phyloP scores from a whole-genome alignment of 164 flowering plant genomes.

The Pachysandra terminalis region DNA sequence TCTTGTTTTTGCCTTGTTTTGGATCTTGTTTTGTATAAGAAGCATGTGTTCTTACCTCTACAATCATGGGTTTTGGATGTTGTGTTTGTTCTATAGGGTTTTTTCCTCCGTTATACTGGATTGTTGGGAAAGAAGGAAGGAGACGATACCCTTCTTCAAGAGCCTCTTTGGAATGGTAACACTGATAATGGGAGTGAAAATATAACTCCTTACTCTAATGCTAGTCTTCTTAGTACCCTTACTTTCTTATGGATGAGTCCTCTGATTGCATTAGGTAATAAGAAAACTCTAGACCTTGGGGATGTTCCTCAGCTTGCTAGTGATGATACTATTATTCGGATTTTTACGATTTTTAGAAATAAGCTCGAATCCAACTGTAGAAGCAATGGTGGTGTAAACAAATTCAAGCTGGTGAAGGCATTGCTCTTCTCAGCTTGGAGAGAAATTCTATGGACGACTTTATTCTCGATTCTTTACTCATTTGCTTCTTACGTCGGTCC shows the following conservation, averaged over 20 bases:
- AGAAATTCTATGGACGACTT: constrained; percentile 18
- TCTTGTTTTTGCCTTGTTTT: constrained; percentile 46
- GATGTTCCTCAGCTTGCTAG: no score
- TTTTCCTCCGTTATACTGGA: constrained; percentile 50
- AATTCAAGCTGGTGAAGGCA: constrained; percentile 19
- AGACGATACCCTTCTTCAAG: constrained; percentile 30
- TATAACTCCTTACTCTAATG: constrained; percentile 47
- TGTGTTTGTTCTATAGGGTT: constrained; percentile 38
- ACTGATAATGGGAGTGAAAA: constrained; percentile 26
- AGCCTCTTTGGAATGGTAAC: constrained; percentile 58
- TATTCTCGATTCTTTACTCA: constrained; percentile 16
- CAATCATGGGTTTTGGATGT: constrained; percentile 40
- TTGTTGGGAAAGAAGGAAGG: constrained; percentile 26
- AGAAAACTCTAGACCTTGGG: constrained; percentile 56
- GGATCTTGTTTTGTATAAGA: constrained; percentile 32
- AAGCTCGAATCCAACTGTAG: constrained; percentile 37
- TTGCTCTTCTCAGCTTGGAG: constrained; percentile 18
- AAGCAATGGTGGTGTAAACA: constrained; percentile 2
- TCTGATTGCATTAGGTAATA: constrained; percentile 45
- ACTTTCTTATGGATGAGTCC: constrained; percentile 67
- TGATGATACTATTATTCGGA: constrained; percentile 44
- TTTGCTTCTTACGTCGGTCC: constrained; percentile 35
- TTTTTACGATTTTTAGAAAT: constrained; percentile 33
- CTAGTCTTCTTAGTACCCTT: constrained; percentile 42
- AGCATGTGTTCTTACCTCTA: constrained; percentile 14